Evolutionary conservation across 768 basidiomycete genomes (phyloP), one percentile per base, ranked within the genome.

Genomic region (Termitomyces sp.): DNA sequence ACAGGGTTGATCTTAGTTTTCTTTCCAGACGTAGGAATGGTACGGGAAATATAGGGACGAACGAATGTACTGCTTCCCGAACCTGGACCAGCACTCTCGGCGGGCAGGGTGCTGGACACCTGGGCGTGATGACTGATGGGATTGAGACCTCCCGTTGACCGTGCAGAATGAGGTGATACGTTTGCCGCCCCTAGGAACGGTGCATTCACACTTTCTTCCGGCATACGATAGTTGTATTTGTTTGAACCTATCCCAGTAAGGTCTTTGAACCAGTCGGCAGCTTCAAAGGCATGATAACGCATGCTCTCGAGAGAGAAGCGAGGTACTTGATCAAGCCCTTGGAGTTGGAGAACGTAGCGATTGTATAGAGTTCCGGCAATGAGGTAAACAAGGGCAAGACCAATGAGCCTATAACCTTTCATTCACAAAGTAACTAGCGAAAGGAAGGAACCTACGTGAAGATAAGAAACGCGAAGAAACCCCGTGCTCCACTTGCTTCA

Each of bases 281-380:
- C 77, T 63, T 80, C 76, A 19, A 60, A 58, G 10, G 66, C 70
- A 62, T 81, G 79, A 59, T 82, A 81, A 59, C 68, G 70, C 76
- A 79, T 76, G 62, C 76, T 72, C 50, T 78, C 73, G n/a, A 79
- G 44, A 9, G 79, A 77, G 63, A 86, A 83, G 57, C 80, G 81
- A 12, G 91, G 91, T 37, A 93, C 75, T 65, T 87, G 85, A 61
- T 91, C 86, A 53, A 82, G 74, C 1, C 92, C 91, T 17, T 81
- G 79, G 28, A 85, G 81, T 55, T 80, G 77, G 10, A 94, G 84
- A 50, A 87, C 84, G 66, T 80, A 88, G 57, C 85, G 85, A 67
- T 91, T 91, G 73, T 94, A 93, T 11, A 91, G 66, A 12, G 83
- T 85, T 38, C 87, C 85, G 41, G 83, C 73, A 60, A 86, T 73